Percentiles rank a stretch among this genome's conserved stretches.
Evolutionary conservation across 345 rosid genomes (phyloP).

Genomic region (Trapa bicornis): DNA sequence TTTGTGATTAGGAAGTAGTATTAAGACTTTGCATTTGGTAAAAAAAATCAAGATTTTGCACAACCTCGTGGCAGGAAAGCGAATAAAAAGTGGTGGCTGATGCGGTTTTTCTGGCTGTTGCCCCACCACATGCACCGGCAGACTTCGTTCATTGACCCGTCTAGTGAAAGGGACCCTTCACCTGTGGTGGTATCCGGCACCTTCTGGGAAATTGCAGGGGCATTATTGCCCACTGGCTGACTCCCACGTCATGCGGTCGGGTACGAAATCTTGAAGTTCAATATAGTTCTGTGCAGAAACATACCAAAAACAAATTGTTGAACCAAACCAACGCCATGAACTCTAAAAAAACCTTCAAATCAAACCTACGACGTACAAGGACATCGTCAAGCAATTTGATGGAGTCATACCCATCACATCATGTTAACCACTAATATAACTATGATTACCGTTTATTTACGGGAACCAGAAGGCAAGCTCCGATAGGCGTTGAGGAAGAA

Average conservation of each 20-base stretch:
- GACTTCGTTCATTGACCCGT: neutral
- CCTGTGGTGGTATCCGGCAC: neutral
- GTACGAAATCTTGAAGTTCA: no score
- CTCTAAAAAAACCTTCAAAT: no score
- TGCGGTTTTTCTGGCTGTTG: conserved; percentile 4
- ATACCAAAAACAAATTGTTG: no score
- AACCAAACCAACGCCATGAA: no score
- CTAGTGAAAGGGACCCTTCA: neutral
- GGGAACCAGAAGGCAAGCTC: neutral
- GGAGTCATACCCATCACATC: no score
- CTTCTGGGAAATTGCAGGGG: neutral
- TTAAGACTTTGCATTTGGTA: neutral
- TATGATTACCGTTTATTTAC: neutral
- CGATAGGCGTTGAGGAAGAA: conserved; percentile 7
- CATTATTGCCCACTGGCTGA: no score
- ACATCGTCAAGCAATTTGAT: no score
- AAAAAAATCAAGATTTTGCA: neutral
- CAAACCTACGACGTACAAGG: no score
- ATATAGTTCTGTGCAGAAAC: no score
- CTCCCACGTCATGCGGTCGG: neutral
- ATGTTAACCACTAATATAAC: no score
- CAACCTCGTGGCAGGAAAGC: neutral
- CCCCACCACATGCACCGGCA: conserved; percentile 1
- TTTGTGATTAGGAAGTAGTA: no score
- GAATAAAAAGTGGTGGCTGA: neutral